Evolutionary conservation across 176 grass and related monocot genomes (phyloP), one percentile per base, ranked within the genome.

Genomic region (Oropetium thomaeum): DNA sequence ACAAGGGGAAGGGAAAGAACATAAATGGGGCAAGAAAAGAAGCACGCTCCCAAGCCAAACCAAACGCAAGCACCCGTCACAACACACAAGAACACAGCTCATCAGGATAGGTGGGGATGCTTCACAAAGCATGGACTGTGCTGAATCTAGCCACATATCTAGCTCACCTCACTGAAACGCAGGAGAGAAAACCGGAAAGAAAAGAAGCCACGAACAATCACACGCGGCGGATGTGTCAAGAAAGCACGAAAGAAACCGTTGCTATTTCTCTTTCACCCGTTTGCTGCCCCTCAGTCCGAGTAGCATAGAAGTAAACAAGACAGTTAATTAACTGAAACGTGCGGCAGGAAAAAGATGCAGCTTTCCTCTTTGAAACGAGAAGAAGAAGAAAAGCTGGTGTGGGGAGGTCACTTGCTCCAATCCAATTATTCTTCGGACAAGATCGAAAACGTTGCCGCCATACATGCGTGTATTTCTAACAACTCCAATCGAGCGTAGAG

Each of bases 71-170:
- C 83, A 83, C 65, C 71, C 78, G 70, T 81, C 25, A 45, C 66
- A 51, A 45, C 66, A 51, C 79, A 78, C 61, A 73, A 67, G 74
- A 62, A 68, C 49, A 68, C 49, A 73, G 74, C 65, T 47, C 76
- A 69, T 47, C 76, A 69, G 44, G 44, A 41, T 19, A 55, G 74
- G 71, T 80, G 63, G 69, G 62, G 67, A 73, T 78, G 67, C 79
- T 87, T 59, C 85, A 78, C 74, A 77, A 84, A 82, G 65, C 79
- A 85, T 81, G n/a, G 63, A 62, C 74, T 85, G 89, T 71, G 44
- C 75, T 85, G 86, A 92, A 92, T 88, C 85, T 88, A 92, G 53
- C 78, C 65, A 80, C 38, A 76, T 65, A 85, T 88, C 74, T 81
- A 79, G 68, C 89, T 75, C 62, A 59, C 80, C 51, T 76, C 88